Conservation (phyloP, 2,329 filamentous ascomycete species). For the Albifimbria verrucaria region DNA sequence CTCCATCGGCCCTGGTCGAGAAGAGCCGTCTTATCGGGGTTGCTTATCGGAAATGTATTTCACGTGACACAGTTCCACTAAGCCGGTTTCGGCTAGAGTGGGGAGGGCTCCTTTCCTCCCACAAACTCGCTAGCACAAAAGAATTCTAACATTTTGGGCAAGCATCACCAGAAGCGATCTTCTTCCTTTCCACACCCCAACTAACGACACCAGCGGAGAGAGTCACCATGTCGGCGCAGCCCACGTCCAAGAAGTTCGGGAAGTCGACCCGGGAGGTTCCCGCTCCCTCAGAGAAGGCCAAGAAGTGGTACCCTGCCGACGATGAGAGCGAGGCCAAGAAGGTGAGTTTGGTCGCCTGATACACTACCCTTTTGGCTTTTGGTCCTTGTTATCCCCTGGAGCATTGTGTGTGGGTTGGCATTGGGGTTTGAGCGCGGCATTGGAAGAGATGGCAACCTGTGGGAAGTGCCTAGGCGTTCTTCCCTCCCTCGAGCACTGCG, state of each 20-base stretch:
- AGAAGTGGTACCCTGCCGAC: constrained; percentile 98
- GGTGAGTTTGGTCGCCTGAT: constrained; percentile 61
- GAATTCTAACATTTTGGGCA: constrained; percentile 38
- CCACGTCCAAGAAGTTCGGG: constrained; percentile 91
- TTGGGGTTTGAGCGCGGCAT: constrained; percentile 9
- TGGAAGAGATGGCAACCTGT: too few species aligned
- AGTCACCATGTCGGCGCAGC: constrained; percentile 71
- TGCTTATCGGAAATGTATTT: too few species aligned
- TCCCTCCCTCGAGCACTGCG: too few species aligned
- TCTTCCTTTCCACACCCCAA: constrained; percentile 31
- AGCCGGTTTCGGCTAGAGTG: too few species aligned
- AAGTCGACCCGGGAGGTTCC: constrained; percentile 92
- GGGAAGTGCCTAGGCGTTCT: too few species aligned
- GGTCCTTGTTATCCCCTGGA: constrained; percentile 12
- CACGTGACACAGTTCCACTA: too few species aligned
- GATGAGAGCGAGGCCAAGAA: constrained; percentile 87
- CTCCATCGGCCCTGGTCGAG: constrained; percentile 11
- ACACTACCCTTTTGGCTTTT: not conserved
- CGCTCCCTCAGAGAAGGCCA: constrained; percentile 83
- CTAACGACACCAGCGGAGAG: constrained; percentile 39
- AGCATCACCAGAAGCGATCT: constrained; percentile 34
- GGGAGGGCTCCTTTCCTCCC: too few species aligned
- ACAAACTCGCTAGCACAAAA: constrained; percentile 42
- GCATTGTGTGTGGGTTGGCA: constrained; percentile 6
- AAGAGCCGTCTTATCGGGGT: too few species aligned